Evolutionary conservation across 495 filamentous ascomycete species (phyloP).

Genomic region (Xylaria grammica): DNA sequence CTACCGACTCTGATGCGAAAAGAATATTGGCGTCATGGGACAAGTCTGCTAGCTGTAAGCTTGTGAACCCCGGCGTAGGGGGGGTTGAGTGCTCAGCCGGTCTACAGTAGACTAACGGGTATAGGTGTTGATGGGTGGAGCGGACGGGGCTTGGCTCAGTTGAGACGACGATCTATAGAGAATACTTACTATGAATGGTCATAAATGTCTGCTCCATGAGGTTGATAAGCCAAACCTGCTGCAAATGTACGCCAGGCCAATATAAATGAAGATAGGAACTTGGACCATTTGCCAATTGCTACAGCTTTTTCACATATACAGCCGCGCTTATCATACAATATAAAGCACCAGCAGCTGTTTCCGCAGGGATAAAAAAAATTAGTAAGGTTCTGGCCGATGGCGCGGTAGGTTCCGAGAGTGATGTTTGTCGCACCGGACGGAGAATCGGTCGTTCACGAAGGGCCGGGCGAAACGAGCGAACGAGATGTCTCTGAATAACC

Average conservation of each 20-base stretch:
- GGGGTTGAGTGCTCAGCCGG: too few relatives aligned
- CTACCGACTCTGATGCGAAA: conserved; percentile 82
- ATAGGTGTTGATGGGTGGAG: conserved; percentile 14
- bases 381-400: conserved; percentile 30
- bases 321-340: conserved; percentile 34
- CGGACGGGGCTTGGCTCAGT: conserved; percentile 12
- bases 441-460: conserved; percentile 37
- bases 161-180: conserved; percentile 15
- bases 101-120: conserved; percentile 20
- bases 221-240: conserved; percentile 34
- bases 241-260: conserved; percentile 35
- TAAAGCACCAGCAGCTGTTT: conserved; percentile 16
- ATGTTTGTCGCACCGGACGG: conserved; percentile 33
- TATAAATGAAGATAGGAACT: conserved; percentile 26
- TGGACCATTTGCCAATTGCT: conserved; percentile 32
- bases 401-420: conserved; percentile 37
- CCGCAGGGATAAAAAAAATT: neutral
- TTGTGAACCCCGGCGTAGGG: conserved; percentile 27
- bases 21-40: conserved; percentile 78
- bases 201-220: conserved; percentile 92
- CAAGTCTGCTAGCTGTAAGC: conserved; percentile 59
- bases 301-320: conserved; percentile 33
- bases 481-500: conserved; percentile 43
- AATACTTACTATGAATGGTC: conserved; percentile 81
- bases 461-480: conserved; percentile 34